Conservation (phyloP, 164 flowering plant genomes). For the Chimonanthus praecox region DNA sequence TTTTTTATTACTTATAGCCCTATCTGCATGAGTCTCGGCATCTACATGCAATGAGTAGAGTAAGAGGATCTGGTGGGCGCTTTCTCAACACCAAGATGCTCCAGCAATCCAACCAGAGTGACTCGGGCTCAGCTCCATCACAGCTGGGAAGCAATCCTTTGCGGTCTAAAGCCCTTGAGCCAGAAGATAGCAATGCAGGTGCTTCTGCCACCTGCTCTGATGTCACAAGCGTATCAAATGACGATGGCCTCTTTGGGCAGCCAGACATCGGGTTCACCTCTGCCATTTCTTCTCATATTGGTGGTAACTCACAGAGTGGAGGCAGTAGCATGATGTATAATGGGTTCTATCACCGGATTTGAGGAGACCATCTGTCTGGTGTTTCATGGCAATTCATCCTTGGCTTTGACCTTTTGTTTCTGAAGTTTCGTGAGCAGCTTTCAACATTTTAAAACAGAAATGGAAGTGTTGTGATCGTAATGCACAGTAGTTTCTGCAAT, state of each 20-base stretch:
- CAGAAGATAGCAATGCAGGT: conserved; percentile 16
- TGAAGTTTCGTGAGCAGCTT: no score
- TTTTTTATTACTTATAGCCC: conserved; percentile 36
- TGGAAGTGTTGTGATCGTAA: no score
- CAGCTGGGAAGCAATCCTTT: conserved; percentile 15
- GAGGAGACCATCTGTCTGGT: conserved; percentile 10
- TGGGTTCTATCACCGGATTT: conserved; percentile 37
- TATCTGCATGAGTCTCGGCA: conserved; percentile 90
- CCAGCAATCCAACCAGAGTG: conserved; percentile 23
- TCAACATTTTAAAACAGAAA: no score
- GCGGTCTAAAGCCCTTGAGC: conserved; percentile 20
- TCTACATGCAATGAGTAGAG: conserved; percentile 85
- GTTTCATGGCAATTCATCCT: conserved; percentile 81
- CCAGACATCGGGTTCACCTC: conserved; percentile 28
- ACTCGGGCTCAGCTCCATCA: conserved; percentile 10
- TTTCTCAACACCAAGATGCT: conserved; percentile 64
- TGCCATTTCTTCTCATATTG: conserved; percentile 26
- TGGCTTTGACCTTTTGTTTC: conserved; percentile 40
- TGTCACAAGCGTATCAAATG: conserved; percentile 21
- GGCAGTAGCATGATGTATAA: conserved; percentile 15
- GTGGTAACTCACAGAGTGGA: conserved; percentile 28
- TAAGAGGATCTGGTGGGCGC: conserved; percentile 86
- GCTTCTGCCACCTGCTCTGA: conserved; percentile 27
- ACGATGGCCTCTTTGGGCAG: conserved; percentile 23
- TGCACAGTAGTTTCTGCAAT: no score